Percentiles rank a stretch among this genome's conserved stretches.
Evolutionary conservation across 2,329 filamentous ascomycete genomes (phyloP).

Genomic region (Trichocomaceae sp.): DNA sequence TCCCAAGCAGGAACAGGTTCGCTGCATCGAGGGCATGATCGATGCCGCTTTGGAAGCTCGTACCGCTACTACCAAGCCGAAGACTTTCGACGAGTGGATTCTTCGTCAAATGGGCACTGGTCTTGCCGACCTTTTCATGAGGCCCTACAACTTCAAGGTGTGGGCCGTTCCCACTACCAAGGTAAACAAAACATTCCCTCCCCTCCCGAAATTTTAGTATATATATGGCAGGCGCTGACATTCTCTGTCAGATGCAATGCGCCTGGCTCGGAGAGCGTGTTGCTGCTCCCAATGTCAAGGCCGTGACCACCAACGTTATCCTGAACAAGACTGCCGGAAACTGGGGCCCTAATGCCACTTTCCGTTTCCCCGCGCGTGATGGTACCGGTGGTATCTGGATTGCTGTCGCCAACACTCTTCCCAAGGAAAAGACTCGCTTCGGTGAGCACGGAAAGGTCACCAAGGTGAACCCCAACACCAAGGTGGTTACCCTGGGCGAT

Average conservation of each 20-base stretch:
- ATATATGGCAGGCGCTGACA: background rate
- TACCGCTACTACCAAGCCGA: slow-evolving; percentile 82
- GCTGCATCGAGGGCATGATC: slow-evolving; percentile 90
- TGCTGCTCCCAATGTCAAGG: slow-evolving; percentile 91
- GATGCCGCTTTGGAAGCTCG: slow-evolving; percentile 84
- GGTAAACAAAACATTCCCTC: slow-evolving; percentile 47
- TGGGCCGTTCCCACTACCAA: slow-evolving; percentile 98
- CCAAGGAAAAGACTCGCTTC: slow-evolving; percentile 84
- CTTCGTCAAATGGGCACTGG: slow-evolving; percentile 83
- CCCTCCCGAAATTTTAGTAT: background rate
- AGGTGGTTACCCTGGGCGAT: slow-evolving; percentile 73
- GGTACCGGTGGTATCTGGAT: slow-evolving; percentile 99
- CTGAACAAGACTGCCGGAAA: slow-evolving; percentile 92
- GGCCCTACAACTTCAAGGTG: slow-evolving; percentile 99
- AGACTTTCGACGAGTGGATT: slow-evolving; percentile 98
- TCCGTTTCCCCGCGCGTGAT: slow-evolving; percentile 92
- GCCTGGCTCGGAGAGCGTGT: slow-evolving; percentile 98
- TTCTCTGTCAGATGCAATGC: slow-evolving; percentile 80
- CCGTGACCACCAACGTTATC: slow-evolving; percentile 86
- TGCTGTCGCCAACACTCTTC: slow-evolving; percentile 85
- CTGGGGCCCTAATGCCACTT: slow-evolving; percentile 97
- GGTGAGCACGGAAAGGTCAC: slow-evolving; percentile 77
- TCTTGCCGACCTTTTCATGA: slow-evolving; percentile 94
- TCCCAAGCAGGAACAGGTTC: slow-evolving; percentile 93
- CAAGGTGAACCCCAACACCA: slow-evolving; percentile 79